Percentiles rank a stretch among this genome's conserved stretches.
Conservation (phyloP, 1,284 basidiomycete species). For the Kalmanozyma brasiliensis region DNA sequence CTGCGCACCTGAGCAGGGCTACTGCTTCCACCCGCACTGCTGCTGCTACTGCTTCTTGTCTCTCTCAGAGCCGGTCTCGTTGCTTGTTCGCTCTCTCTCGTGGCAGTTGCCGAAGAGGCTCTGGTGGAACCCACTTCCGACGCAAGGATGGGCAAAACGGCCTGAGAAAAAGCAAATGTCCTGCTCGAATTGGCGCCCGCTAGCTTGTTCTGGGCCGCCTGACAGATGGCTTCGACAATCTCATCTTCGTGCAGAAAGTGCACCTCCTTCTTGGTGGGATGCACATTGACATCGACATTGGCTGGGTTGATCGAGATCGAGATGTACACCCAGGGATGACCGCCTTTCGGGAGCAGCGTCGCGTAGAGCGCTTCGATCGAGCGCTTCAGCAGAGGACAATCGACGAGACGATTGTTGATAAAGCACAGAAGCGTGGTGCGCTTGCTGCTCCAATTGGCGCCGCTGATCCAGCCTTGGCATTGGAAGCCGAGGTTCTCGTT, state of each 20-base stretch:
- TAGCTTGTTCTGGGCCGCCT: slow-evolving; percentile 37
- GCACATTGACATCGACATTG: slow-evolving; percentile 95
- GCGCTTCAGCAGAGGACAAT: slow-evolving; percentile 85
- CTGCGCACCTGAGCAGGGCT: slow-evolving; percentile 11
- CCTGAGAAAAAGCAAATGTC: slow-evolving; percentile 54
- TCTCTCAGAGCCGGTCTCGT: slow-evolving; percentile 11
- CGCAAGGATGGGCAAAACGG: slow-evolving; percentile 30
- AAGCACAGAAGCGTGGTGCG: slow-evolving; percentile 89
- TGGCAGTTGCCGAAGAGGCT: neutral
- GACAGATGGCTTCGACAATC: slow-evolving; percentile 82
- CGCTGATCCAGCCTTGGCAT: slow-evolving; percentile 80
- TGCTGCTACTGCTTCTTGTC: slow-evolving; percentile 25
- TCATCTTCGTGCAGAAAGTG: slow-evolving; percentile 93
- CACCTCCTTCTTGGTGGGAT: slow-evolving; percentile 96
- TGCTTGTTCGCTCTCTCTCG: neutral
- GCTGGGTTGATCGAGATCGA: slow-evolving; percentile 85
- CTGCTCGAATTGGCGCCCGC: slow-evolving; percentile 60
- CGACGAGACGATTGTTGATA: slow-evolving; percentile 95
- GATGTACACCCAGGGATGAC: slow-evolving; percentile 90
- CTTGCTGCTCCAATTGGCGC: slow-evolving; percentile 88
- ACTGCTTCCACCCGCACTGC: slow-evolving; percentile 9
- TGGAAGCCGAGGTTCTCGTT: slow-evolving; percentile 43
- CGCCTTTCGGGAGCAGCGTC: slow-evolving; percentile 87
- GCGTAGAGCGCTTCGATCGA: slow-evolving; percentile 88
- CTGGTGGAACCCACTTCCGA: slow-evolving; percentile 5